Base-by-base conservation (phyloP, 2,329 filamentous ascomycete species). In the Neospermospora avenae region DNA sequence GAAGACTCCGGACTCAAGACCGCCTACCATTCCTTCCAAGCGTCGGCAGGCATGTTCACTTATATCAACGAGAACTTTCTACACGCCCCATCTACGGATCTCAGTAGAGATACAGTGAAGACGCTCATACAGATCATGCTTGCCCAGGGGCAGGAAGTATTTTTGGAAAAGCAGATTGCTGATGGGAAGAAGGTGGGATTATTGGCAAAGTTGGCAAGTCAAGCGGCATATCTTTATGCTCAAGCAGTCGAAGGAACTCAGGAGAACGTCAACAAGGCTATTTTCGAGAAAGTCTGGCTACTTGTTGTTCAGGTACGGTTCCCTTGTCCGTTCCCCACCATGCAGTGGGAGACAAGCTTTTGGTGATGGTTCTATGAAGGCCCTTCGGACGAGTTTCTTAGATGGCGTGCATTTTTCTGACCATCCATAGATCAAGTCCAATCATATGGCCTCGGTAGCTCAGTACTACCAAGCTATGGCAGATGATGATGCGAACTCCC, bases 11-110 rank as follows among this genome's bases (percentile, higher is more conserved):
- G 93, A 35, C 84, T 98, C 73, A 99, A 99, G 78, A 93, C 92
- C 14, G 91, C 95, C 18, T 99, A 98, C 74, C 93, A 99, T 75
- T 97, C 93, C 20, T 98, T 98, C 78, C 95, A 99, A 75, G 95
- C 95, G 42, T 93, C 93, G 7, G 95, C 95, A 10, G 95, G 95
- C 78, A 99, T 99, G 95, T 99, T 98, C 75, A 98, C 93, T 56
- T 99, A 99, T 72, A 99, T 99, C 78, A 99, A 99, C 76, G 95
- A 99, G 77, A 99, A 99, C 77, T 99, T 99, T 74, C 80, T 99
- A 37, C 95, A 99, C 71, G 95, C 95, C 1, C 95, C 96, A 0
- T 97, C 93, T 8, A 93, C 91, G n/a, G 95, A 99, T 72, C 77
- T 99, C 51, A 98, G 93, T 74, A 81, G 95, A 62, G 93, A 99